Evolutionary conservation across 257 asterid genomes (phyloP).

Genomic region (Paraleonurus japonicus): DNA sequence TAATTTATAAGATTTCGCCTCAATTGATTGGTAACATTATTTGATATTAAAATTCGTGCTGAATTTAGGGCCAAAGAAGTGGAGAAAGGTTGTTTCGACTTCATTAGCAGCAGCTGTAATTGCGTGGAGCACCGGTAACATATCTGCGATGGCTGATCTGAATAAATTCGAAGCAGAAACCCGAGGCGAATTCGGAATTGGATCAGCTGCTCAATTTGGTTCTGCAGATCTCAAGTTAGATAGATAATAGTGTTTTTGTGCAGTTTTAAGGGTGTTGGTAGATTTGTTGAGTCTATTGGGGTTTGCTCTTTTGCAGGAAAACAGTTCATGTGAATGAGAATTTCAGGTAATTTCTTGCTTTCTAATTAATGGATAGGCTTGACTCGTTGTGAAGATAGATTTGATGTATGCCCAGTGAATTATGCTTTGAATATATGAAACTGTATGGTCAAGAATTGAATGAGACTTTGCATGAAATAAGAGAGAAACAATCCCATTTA

Average conservation of each 20-base stretch:
- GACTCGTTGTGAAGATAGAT: not conserved
- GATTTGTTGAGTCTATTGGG: not conserved
- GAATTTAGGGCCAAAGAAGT: slow-evolving; percentile 51
- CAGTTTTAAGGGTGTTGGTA: not conserved
- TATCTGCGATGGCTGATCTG: slow-evolving; percentile 77
- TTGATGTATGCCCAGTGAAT: not conserved
- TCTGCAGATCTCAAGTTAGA: slow-evolving; percentile 83
- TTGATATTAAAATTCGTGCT: not conserved
- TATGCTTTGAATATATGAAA: not conserved
- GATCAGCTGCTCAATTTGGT: slow-evolving; percentile 97
- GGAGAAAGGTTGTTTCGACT: slow-evolving; percentile 62
- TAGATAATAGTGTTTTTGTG: not conserved
- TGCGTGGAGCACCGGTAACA: slow-evolving; percentile 44
- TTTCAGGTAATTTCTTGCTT: slow-evolving; percentile 59
- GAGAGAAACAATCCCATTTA: not conserved
- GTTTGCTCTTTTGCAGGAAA: slow-evolving; percentile 57
- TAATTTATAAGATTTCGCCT: not conserved
- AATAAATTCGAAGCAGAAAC: slow-evolving; percentile 94
- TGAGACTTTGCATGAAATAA: not conserved
- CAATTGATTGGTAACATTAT: not conserved
- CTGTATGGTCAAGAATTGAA: not conserved
- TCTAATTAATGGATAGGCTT: not conserved
- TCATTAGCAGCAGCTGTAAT: slow-evolving; percentile 82
- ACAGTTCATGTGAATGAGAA: slow-evolving; percentile 84
- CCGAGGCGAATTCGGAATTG: slow-evolving; percentile 94